Conservation (phyloP, 495 filamentous ascomycete genomes). For the Talaromyces borbonicus region DNA sequence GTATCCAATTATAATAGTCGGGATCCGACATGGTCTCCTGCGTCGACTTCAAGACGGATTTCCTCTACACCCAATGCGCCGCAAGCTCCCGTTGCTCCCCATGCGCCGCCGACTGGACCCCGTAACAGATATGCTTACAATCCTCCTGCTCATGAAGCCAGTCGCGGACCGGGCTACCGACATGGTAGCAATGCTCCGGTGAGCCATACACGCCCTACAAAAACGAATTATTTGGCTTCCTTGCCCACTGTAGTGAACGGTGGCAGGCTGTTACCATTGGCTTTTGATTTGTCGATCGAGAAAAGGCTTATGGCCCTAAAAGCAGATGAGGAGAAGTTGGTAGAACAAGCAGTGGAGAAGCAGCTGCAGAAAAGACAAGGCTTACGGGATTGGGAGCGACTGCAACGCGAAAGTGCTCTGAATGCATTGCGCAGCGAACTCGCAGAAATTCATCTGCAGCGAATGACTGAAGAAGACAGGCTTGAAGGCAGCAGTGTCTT, state of each 20-base stretch:
- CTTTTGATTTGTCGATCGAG: slow-evolving; percentile 29
- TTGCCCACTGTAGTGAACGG: slow-evolving; percentile 42
- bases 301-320: slow-evolving; percentile 44
- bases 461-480: slow-evolving; percentile 45
- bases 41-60: slow-evolving; percentile 29
- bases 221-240: slow-evolving; percentile 40
- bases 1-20: slow-evolving; percentile 25
- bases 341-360: slow-evolving; percentile 45
- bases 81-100: slow-evolving; percentile 10
- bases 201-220: slow-evolving; percentile 41
- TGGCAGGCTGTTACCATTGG: slow-evolving; percentile 32
- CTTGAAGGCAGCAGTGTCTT: slow-evolving; percentile 34
- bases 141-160: slow-evolving; percentile 17
- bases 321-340: slow-evolving; percentile 43
- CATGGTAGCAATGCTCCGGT: slow-evolving; percentile 38
- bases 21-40: slow-evolving; percentile 23
- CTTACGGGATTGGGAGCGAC: slow-evolving; percentile 48
- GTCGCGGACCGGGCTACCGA: slow-evolving; percentile 33
- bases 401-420: slow-evolving; percentile 49
- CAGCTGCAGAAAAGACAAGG: slow-evolving; percentile 41
- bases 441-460: slow-evolving; percentile 50
- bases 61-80: slow-evolving; percentile 11
- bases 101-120: slow-evolving; percentile 32
- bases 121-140: slow-evolving; percentile 27
- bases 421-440: slow-evolving; percentile 50